Evolutionary conservation across 1,284 basidiomycete genomes (phyloP), one percentile per base, ranked within the genome.

Genomic region (Apiotrichum mycotoxinovorans): DNA sequence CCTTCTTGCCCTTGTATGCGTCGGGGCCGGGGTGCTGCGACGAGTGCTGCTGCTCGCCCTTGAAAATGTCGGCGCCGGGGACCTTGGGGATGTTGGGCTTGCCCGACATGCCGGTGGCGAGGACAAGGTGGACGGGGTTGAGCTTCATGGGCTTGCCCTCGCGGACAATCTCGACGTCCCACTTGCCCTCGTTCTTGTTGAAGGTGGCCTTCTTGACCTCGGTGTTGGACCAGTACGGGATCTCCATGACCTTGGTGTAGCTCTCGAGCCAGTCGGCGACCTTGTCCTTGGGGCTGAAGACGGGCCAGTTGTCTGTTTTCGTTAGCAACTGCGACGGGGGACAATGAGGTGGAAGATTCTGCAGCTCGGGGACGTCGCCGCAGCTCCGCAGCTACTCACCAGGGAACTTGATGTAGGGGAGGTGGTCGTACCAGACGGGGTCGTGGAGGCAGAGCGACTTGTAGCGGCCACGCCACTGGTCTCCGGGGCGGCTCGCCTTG

Each of bases 401-500:
- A 41, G 79, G 79, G 58, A 76, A 80, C 30, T 60, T 58, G 37
- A 71, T 80, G 58, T 60, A 84, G 76, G 80, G 79, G 37, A 84
- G 53, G 62, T 66, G 64, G 62, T 66, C 62, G 54, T 60, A 60
- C 62, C 60, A 85, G 45, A 85, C 82, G 22, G 84, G 81, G 67
- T 83, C 82, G 65, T 87, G 84, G 47, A 86, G 73, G 60, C 80
- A 83, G 35, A 85, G 72, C 9, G 82, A 80, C 56, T 83, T 80
- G 65, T 85, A 85, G 18, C 84, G 74, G 14, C 54, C 58, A 57
- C 82, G 67, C 72, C 77, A 78, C 54, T 63, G 74, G 59, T 79
- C 78, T 2, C 78, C 79, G 8, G 79, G 56, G 1, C 71, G 68
- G 7, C 66, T 33, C 34, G 69, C 68, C 58, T 63, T 69, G 38